A percentile compares a stretch with the other conserved stretches of the same genome.
phyloP scores from a whole-genome alignment of 2,329 filamentous ascomycete genomes.

The Ophiosphaerella korrae region DNA sequence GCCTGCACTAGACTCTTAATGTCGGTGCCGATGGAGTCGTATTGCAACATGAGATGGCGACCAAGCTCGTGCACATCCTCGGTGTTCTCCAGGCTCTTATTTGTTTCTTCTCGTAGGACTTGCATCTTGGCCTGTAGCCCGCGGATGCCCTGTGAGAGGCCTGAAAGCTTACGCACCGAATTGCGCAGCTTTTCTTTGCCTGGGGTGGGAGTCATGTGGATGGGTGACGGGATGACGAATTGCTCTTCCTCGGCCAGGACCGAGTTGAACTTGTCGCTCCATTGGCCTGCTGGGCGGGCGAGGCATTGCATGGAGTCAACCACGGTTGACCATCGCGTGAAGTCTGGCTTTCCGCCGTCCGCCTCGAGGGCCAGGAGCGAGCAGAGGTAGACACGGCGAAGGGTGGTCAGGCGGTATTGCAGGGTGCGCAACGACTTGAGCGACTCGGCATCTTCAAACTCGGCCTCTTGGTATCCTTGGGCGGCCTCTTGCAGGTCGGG shows the following conservation, averaged over 20 bases:
- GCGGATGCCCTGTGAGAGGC: conserved; percentile 86
- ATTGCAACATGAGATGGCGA: conserved; percentile 80
- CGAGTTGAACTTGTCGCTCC: conserved; percentile 68
- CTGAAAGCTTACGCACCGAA: conserved; percentile 86
- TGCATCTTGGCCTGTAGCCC: conserved; percentile 95
- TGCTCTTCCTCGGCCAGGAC: conserved; percentile 80
- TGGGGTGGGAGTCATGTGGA: conserved; percentile 67
- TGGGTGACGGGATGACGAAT: conserved; percentile 57
- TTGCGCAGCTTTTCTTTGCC: conserved; percentile 83
- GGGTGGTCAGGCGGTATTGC: conserved; percentile 74
- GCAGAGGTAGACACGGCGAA: conserved; percentile 85
- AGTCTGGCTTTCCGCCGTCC: conserved; percentile 76
- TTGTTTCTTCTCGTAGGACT: conserved; percentile 86
- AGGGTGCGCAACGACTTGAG: conserved; percentile 74
- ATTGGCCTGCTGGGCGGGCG: conserved; percentile 64
- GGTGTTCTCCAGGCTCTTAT: conserved; percentile 75
- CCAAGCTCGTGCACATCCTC: conserved; percentile 73
- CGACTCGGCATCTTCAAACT: conserved; percentile 75
- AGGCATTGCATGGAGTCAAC: conserved; percentile 74
- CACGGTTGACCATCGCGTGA: conserved; percentile 77
- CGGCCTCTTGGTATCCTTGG: conserved; percentile 63
- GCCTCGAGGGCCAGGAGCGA: conserved; percentile 87
- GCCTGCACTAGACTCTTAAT: conserved; percentile 64
- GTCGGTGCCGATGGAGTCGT: conserved; percentile 91
- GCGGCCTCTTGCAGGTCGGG: conserved; percentile 54